These are phyloP conservation scores for Sextonia rubra DNA, from an alignment of 164 flowering plant genomes.

Conservation along the genomic window DNA sequence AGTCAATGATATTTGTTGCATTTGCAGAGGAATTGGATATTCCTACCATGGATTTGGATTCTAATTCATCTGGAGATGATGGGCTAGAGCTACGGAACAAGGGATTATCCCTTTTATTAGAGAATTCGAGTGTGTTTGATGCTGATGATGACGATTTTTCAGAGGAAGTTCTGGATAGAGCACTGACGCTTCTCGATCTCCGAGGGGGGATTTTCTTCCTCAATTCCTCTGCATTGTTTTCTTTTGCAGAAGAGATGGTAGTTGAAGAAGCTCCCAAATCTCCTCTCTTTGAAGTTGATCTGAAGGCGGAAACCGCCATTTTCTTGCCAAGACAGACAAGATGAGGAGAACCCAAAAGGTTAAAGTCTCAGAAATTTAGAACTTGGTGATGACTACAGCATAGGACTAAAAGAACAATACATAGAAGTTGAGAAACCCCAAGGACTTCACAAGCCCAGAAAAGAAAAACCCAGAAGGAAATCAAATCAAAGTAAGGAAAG, in stretches of 20 bases:
- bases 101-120: conserved; percentile 64
- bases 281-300: conserved; percentile 53
- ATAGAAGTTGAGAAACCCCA: neutral
- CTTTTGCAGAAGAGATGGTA: conserved; percentile 11
- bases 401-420: too few species aligned
- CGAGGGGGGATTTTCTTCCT: conserved; percentile 23
- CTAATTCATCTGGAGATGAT: conserved; percentile 22
- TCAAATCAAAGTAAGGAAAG: neutral
- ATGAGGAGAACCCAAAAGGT: neutral
- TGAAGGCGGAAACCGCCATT: conserved; percentile 65
- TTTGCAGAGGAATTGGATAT: conserved; percentile 8
- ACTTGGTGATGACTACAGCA: too few species aligned
- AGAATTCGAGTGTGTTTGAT: conserved; percentile 26
- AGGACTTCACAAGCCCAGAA: neutral
- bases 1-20: neutral
- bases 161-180: conserved; percentile 29
- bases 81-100: conserved; percentile 36
- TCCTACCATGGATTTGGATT: conserved; percentile 3
- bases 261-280: conserved; percentile 12
- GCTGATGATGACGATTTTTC: conserved; percentile 2
- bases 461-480: neutral
- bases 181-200: conserved; percentile 68
- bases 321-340: neutral
- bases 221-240: conserved; percentile 17
- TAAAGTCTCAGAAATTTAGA: neutral